A percentile compares a stretch with the other conserved stretches of the same genome.
These are phyloP conservation scores for Lasiodiplodia hormozganensis DNA, from an alignment of 2,329 filamentous ascomycete species.

Conservation along the genomic window DNA sequence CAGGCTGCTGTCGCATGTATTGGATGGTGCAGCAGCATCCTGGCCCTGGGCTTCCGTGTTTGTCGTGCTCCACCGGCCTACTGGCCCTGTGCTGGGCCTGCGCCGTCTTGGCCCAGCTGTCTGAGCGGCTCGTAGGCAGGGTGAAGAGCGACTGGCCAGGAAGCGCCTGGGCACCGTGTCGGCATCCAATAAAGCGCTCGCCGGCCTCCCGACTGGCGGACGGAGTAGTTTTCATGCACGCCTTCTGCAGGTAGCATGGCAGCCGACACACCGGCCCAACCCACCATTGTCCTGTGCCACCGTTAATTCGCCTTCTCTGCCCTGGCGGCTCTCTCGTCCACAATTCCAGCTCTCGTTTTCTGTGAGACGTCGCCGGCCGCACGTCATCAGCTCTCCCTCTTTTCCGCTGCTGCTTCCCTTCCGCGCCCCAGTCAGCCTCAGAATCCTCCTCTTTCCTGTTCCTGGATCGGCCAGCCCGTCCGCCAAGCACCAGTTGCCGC, in stretches of 20 bases:
- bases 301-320: slow-evolving; percentile 2
- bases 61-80: slow-evolving; percentile 17
- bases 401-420: slow-evolving; percentile 9
- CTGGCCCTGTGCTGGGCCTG: background rate
- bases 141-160: slow-evolving; percentile 4
- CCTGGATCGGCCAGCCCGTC: slow-evolving; percentile 24
- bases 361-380: slow-evolving; percentile 27
- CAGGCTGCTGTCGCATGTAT: slow-evolving; percentile 28
- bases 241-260: slow-evolving; percentile 19
- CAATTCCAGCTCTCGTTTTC: slow-evolving; percentile 13
- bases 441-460: slow-evolving; percentile 28
- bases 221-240: slow-evolving; percentile 14
- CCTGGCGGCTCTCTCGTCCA: background rate
- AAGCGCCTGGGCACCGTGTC: slow-evolving; percentile 12
- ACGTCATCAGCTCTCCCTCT: slow-evolving; percentile 23
- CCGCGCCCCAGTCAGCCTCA: slow-evolving; percentile 14
- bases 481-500: slow-evolving; percentile 22
- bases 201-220: slow-evolving; percentile 13
- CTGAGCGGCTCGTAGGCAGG: background rate
- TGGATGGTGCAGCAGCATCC: slow-evolving; percentile 29
- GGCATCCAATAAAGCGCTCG: slow-evolving; percentile 21
- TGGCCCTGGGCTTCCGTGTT: slow-evolving; percentile 21
- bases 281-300: slow-evolving; percentile 13
- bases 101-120: slow-evolving; percentile 6
- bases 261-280: background rate